Evolutionary conservation across 176 grass and related monocot species (phyloP).

Genomic region (Chrysopogon serrulatus): DNA sequence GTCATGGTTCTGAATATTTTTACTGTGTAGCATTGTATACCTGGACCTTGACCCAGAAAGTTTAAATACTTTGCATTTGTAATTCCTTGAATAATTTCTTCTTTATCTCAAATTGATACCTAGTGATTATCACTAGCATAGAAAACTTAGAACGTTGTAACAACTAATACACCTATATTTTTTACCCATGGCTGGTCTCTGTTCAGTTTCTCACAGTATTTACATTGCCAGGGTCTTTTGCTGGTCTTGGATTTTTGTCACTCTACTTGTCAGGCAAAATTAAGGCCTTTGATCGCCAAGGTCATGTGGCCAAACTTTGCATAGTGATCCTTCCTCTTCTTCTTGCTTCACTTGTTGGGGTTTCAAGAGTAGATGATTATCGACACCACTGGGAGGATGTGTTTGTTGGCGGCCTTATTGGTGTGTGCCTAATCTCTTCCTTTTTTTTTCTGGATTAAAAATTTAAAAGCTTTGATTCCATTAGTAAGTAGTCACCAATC

Average conservation of each 20-base stretch:
- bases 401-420: constrained; percentile 60
- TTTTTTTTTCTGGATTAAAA: neutral
- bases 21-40: neutral
- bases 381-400: constrained; percentile 93
- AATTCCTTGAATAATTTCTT: neutral
- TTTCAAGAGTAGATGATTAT: constrained; percentile 80
- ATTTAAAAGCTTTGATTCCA: neutral
- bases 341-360: constrained; percentile 60
- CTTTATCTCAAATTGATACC: neutral
- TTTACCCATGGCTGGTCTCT: neutral
- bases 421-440: constrained; percentile 23
- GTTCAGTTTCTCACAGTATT: neutral
- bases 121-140: neutral
- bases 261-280: constrained; percentile 80
- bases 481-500: neutral
- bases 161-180: neutral
- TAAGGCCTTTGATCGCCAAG: constrained; percentile 54
- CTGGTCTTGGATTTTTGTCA: constrained; percentile 82
- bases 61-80: neutral
- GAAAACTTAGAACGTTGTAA: neutral
- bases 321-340: constrained; percentile 75
- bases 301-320: constrained; percentile 83
- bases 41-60: neutral
- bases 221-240: constrained; percentile 64
- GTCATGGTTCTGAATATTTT: neutral